Evolutionary conservation across 306 rosid species (phyloP), one percentile per base, ranked within the genome.

Genomic region (Lathyrus tuberosus): DNA sequence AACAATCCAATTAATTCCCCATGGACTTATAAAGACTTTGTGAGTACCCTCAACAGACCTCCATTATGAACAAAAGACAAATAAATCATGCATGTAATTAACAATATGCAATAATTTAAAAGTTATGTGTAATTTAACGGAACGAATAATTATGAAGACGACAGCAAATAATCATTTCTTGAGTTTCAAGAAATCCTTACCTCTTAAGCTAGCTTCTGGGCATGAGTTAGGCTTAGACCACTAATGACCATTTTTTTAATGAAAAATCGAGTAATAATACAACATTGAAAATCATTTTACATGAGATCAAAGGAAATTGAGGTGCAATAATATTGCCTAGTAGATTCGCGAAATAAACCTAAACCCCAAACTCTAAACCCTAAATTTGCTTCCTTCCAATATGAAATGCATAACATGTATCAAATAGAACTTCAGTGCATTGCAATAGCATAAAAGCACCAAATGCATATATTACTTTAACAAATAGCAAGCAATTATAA

Each of bases 401-500:
- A 13, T 52, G 42, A 61, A 73, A 46, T 53, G 17, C 17, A 16
- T 60, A 68, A 5, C 10, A 68, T 35, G 31, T 37, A 69, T 35
- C 68, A 56, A 38, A 66, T 38, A 56, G 65, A 44, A 46, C 70
- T 30, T n/a, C n/a, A n/a, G n/a, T n/a, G n/a, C n/a, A n/a, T n/a
- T 52, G 38, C 62, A 61, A 62, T 6, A 59, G 44, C 26, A 38
- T 17, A 65, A 40, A 60, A 37, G 76, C 37, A 59, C 8, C 16
- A 71, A 64, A 76, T n/a, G 40, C 62, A 40, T 42, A 40, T 42
- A 46, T 20, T 4, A 76, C 33, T 81, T 72, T 63, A 53, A 65
- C 69, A 69, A 57, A 22, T 8, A 70, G 65, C 15, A 40, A 53
- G 65, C 18, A 65, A 67, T 38, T 61, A 46, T 15, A 68, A 63